Base-by-base conservation (phyloP, 2,329 filamentous ascomycete genomes). In the Clonostachys sp. region DNA sequence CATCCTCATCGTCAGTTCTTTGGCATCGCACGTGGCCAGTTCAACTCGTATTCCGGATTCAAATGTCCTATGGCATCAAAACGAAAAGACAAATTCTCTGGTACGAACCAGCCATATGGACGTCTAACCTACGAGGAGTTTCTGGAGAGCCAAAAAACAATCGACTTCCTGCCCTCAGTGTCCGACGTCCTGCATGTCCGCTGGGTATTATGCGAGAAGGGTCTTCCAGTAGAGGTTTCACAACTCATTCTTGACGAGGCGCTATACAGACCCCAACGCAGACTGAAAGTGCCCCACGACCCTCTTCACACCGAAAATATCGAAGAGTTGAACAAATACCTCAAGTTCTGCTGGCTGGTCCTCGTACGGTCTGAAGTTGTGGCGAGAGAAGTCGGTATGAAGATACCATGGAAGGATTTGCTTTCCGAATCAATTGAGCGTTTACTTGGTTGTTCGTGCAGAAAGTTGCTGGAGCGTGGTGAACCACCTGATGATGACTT, bases 341-440 rank as follows among this genome's bases (percentile, higher is more conserved):
- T 63, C 7, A 56, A 44, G 41, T 58, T 57, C 38, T 61, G 59
- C 41, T 62, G 61, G 59, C 42, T 51, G 18, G 6, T 61, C 3
- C 39, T 63, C 6, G 46, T 62, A 24, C 48, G 55, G 9, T 57
- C 53, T 47, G 50, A 60, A 34, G 51, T 60, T 47, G 50, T 61
- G 49, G 55, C 50, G 8, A 52, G 49, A 10, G 54, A 48, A 24
- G 39, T 61, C 18, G 52, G 46, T 13, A 46, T 55, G 38, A 45
- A 44, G 17, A 36, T 50, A 14, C 33, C 24, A 5, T 50, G 48
- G 48, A 42, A 50, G 16, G 6, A 42, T 18, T 24, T 20, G 40
- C 17, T 42, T n/a, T 14, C 40, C n/a, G 14, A 24, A 18, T 42
- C 40, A 8, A 18, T 42, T 24, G 17, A 20, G 40, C 18, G 40